These are phyloP conservation scores for Diphasiastrum complanatum DNA, from an alignment of 83 land plant genomes.

Conservation along the genomic window DNA sequence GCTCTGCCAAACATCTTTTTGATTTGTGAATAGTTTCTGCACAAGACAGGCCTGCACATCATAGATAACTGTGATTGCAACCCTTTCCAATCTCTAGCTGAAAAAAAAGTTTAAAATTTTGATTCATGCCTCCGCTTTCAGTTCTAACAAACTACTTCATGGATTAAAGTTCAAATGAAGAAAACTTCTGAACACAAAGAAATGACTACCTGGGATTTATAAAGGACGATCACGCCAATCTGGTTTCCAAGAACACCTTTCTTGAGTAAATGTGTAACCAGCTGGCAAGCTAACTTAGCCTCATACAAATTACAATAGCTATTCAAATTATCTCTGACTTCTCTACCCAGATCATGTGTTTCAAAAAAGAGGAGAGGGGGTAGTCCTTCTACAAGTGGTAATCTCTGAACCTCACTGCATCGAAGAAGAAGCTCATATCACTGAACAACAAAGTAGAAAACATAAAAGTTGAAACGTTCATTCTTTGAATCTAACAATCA, in stretches of 20 bases:
- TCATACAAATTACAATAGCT: conserved; percentile 29
- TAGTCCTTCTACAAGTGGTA: conserved; percentile 27
- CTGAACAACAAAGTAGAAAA: background rate
- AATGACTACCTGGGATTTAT: conserved; percentile 32
- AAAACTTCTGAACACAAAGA: background rate
- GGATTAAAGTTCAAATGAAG: background rate
- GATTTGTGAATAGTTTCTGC: conserved; percentile 24
- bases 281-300: conserved; percentile 22
- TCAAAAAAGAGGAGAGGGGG: conserved; percentile 34
- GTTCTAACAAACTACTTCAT: background rate
- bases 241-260: conserved; percentile 16
- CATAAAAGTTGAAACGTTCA: too few relatives aligned
- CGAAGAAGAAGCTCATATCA: too few relatives aligned
- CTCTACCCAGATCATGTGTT: conserved; percentile 24
- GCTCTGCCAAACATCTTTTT: too few relatives aligned
- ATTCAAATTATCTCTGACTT: conserved; percentile 20
- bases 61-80: background rate
- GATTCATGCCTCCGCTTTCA: too few relatives aligned
- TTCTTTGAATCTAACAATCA: too few relatives aligned
- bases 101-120: too few relatives aligned
- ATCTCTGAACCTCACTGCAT: conserved; percentile 26
- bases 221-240: conserved; percentile 34
- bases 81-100: background rate
- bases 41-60: conserved; percentile 17
- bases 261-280: conserved; percentile 14